Percentiles rank a stretch among this genome's conserved stretches.
These are phyloP conservation scores for Falciphora oryzae DNA, from an alignment of 2,329 filamentous ascomycete species.

Conservation along the genomic window DNA sequence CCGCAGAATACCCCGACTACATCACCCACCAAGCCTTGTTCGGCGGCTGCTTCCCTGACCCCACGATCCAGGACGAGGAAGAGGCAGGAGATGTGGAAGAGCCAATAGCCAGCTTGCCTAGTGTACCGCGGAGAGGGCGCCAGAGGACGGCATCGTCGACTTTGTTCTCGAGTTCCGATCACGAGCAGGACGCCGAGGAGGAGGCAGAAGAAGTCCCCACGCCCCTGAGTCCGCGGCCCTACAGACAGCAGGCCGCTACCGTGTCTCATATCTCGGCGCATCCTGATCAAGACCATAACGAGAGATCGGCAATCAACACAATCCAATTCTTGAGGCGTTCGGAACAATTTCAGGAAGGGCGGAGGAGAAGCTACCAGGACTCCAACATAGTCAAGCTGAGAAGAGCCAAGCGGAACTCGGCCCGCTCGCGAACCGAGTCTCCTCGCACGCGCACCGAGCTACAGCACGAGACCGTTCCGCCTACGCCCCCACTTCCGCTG, in stretches of 20 bases:
- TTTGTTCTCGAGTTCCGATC: background rate
- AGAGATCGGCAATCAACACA: background rate
- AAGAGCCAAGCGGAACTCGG: background rate
- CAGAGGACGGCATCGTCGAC: background rate
- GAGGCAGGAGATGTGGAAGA: no score
- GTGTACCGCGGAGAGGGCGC: background rate
- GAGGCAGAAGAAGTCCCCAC: background rate
- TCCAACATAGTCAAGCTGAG: no score
- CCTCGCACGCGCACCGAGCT: background rate
- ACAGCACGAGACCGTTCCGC: background rate
- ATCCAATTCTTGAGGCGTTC: background rate
- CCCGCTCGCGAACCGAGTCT: background rate
- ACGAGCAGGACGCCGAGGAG: background rate
- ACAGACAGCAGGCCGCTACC: background rate
- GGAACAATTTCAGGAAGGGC: background rate
- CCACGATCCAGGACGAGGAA: background rate
- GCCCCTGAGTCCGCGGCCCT: background rate
- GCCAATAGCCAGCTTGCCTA: background rate
- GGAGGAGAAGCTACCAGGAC: background rate
- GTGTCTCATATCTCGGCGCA: background rate
- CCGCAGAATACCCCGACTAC: conserved; percentile 6
- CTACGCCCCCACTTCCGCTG: background rate
- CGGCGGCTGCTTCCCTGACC: background rate
- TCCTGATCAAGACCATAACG: background rate
- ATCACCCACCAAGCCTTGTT: conserved; percentile 1